Base-by-base conservation (phyloP, 1,139 yeast species). In the Scheffersomyces parashehatae region DNA sequence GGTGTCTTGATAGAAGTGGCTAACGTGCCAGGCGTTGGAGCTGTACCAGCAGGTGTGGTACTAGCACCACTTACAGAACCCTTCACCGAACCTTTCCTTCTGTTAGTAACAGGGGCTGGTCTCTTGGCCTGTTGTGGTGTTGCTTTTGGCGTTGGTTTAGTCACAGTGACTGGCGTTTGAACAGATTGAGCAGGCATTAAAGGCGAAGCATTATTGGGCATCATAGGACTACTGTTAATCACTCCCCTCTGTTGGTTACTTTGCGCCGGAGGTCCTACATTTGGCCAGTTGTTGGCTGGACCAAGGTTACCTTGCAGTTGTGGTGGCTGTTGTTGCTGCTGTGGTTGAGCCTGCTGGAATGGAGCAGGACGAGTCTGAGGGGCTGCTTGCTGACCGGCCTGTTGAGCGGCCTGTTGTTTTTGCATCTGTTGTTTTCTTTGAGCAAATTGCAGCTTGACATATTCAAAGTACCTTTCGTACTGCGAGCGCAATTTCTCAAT, bases 391-490 rank as follows among this genome's bases (percentile, higher is more conserved):
- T 11, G 35, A 14, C 24, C 20, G 11, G 15, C 24, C n/a, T 31
- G 35, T 14, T 14, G 15, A 12, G 24, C 35, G 24, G 15, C 24
- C 29, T 48, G 64, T 37, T 59, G 65, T 29, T 54, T 58, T 36
- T 56, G 58, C 41, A 59, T 51, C 41, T 67, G 73, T 41, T 67
- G 74, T 45, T 70, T 64, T 47, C 75, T 60, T n/a, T 54, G 46
- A 15, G 60, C 59, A 43, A 73, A 60, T 46, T 73, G 77, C 38
- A 70, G 76, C 50, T 82, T 81, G 46, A 88, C 90, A 62, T 81
- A 85, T 46, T 81, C 82, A 65, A 87, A 83, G 59, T 85, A 88
- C 56, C 84, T 81, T 47, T 83, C 85, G 49, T 87, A 83, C 55
- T 88, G 95, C 39, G 75, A 69, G 48, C 83, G 79, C 43, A 89